Percentiles rank a stretch among this genome's conserved stretches.
These are phyloP conservation scores for Cyamopsis tetragonoloba DNA, from an alignment of 306 rosid genomes.

Conservation along the genomic window DNA sequence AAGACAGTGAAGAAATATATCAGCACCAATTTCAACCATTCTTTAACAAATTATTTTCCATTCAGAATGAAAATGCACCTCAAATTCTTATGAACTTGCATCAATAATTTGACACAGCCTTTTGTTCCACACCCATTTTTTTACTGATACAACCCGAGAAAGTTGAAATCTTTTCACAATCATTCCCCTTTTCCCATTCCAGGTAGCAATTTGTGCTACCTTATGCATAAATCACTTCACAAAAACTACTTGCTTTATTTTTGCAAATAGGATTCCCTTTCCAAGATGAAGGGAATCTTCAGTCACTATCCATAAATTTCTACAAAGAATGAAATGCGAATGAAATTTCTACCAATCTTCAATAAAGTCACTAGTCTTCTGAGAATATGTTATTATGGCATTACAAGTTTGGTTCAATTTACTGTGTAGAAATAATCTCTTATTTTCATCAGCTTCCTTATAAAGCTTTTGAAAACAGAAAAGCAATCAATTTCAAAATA, in stretches of 20 bases:
- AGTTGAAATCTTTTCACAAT: not conserved
- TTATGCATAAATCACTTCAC: not conserved
- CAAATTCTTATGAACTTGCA: not conserved
- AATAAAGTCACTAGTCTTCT: slow-evolving; percentile 6
- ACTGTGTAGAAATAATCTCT: too few relatives aligned
- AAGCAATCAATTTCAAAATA: too few relatives aligned
- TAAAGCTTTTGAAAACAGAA: too few relatives aligned
- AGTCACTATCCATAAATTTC: not conserved
- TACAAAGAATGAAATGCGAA: not conserved
- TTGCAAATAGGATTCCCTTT: slow-evolving; percentile 5
- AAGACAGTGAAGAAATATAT: slow-evolving; percentile 4
- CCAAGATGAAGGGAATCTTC: slow-evolving; percentile 8
- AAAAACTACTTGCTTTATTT: not conserved
- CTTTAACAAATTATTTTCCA: not conserved
- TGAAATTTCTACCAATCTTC: not conserved
- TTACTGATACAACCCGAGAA: not conserved
- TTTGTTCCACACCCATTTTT: not conserved
- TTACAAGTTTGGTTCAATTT: too few relatives aligned
- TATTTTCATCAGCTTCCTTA: too few relatives aligned
- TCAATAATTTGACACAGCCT: not conserved
- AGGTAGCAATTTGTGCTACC: not conserved
- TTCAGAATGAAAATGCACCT: not conserved
- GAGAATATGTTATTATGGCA: not conserved
- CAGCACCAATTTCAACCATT: not conserved
- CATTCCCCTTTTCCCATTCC: not conserved